phyloP scores from a whole-genome alignment of 768 basidiomycete species.

The Mycena indigotica region DNA sequence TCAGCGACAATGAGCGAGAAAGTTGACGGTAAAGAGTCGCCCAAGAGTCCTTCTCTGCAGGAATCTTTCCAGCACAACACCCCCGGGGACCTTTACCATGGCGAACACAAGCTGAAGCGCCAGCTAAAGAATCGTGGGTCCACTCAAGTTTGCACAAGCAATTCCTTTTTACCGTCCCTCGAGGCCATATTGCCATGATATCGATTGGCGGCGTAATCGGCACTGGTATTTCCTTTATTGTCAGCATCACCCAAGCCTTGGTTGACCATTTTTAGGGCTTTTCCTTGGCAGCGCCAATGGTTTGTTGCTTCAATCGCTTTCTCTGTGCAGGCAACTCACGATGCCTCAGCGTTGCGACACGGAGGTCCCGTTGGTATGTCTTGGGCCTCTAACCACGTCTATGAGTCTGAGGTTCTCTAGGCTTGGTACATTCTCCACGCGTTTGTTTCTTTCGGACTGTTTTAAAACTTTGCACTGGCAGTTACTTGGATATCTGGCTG shows the following conservation, averaged over 20 bases:
- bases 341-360: constrained; percentile 33
- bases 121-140: constrained; percentile 23
- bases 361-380: constrained; percentile 70
- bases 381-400: background rate
- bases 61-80: constrained; percentile 11
- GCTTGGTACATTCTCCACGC: no score
- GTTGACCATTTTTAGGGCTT: constrained; percentile 48
- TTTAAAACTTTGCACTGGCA: constrained; percentile 38
- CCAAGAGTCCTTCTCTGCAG: constrained; percentile 20
- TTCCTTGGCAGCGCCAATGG: constrained; percentile 66
- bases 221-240: background rate
- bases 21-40: constrained; percentile 5
- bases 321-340: no score
- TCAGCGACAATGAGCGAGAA: constrained; percentile 19
- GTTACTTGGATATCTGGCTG: constrained; percentile 64
- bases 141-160: background rate
- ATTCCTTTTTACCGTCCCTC: background rate
- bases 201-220: background rate
- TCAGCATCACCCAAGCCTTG: background rate
- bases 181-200: constrained; percentile 21
- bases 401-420: no score
- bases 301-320: no score
- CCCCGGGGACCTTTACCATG: constrained; percentile 17
- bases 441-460: no score
- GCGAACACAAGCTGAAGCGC: constrained; percentile 17